Conservation (phyloP, 148 eudicot species). For the Diospyros kaki region DNA sequence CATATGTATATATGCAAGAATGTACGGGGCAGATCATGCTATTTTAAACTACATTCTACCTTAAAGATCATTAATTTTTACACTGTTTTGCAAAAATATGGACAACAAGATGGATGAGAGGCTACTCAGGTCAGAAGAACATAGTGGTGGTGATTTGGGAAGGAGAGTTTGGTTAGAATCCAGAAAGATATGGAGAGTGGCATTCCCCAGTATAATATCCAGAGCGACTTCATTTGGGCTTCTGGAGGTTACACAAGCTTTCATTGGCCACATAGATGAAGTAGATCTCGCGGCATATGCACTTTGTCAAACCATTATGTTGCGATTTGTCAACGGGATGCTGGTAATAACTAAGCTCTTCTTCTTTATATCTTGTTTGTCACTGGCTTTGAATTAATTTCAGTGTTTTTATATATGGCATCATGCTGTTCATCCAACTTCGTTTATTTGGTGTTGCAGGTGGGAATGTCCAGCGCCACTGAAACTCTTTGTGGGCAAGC, state of each 20-base stretch:
- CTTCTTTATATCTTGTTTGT: neutral
- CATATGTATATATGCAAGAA: too few relatives aligned
- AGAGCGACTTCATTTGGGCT: conserved; percentile 51
- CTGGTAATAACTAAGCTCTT: conserved; percentile 29
- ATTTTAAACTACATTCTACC: too few relatives aligned
- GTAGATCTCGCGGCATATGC: conserved; percentile 75
- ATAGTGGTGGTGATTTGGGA: conserved; percentile 28
- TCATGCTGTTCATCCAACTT: too few relatives aligned
- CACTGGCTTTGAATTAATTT: too few relatives aligned
- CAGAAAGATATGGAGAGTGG: conserved; percentile 55
- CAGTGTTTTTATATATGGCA: too few relatives aligned
- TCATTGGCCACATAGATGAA: conserved; percentile 51
- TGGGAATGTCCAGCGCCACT: conserved; percentile 63
- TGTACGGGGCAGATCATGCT: too few relatives aligned
- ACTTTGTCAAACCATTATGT: conserved; percentile 48
- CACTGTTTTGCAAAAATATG: neutral
- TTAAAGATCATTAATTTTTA: too few relatives aligned
- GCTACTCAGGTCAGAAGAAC: conserved; percentile 27
- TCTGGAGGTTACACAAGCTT: conserved; percentile 57
- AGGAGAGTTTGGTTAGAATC: conserved; percentile 46
- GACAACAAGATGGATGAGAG: conserved; percentile 25
- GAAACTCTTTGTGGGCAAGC: conserved; percentile 66
- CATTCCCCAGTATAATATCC: conserved; percentile 53
- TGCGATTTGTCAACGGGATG: conserved; percentile 54
- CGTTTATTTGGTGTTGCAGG: conserved; percentile 12